phyloP scores from a whole-genome alignment of 176 grass and related monocot species.

The Oryza glaberrima region DNA sequence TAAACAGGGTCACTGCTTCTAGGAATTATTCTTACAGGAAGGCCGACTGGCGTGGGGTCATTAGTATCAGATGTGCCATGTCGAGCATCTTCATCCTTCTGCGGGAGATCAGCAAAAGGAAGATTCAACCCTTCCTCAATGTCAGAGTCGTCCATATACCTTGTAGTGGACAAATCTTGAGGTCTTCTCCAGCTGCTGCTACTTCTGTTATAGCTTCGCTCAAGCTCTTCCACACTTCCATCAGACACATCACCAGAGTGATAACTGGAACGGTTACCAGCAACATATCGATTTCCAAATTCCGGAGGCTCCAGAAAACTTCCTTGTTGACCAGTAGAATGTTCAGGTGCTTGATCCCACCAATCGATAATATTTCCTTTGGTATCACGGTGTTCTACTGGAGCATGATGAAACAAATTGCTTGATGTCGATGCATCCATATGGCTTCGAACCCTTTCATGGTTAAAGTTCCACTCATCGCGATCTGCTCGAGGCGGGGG shows the following conservation, averaged over 20 bases:
- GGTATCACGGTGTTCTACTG: slow-evolving; percentile 3
- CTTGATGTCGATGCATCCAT: slow-evolving; percentile 82
- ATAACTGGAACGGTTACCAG: slow-evolving; percentile 34
- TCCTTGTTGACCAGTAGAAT: slow-evolving; percentile 35
- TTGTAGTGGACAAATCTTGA: slow-evolving; percentile 57
- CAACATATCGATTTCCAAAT: slow-evolving; percentile 44
- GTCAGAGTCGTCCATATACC: slow-evolving; percentile 68
- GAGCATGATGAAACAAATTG: slow-evolving; percentile 49
- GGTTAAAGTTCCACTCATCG: background rate
- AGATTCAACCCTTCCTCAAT: slow-evolving; percentile 62
- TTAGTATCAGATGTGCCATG: slow-evolving; percentile 31
- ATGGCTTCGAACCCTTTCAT: slow-evolving; percentile 56
- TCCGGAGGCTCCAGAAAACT: slow-evolving; percentile 76
- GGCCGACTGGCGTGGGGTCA: slow-evolving; percentile 32
- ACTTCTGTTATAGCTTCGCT: slow-evolving; percentile 32
- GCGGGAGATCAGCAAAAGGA: slow-evolving; percentile 62
- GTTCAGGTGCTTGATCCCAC: slow-evolving; percentile 49
- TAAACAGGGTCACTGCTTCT: slow-evolving; percentile 96
- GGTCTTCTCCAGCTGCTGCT: slow-evolving; percentile 30
- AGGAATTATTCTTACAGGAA: slow-evolving; percentile 91
- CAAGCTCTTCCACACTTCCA: slow-evolving; percentile 44
- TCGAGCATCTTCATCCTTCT: slow-evolving; percentile 42
- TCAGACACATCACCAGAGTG: slow-evolving; percentile 44
- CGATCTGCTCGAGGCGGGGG: background rate
- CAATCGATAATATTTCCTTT: slow-evolving; percentile 42